Conservation (phyloP, 1,139 yeast genomes). For the Pneumocystis sp. region DNA sequence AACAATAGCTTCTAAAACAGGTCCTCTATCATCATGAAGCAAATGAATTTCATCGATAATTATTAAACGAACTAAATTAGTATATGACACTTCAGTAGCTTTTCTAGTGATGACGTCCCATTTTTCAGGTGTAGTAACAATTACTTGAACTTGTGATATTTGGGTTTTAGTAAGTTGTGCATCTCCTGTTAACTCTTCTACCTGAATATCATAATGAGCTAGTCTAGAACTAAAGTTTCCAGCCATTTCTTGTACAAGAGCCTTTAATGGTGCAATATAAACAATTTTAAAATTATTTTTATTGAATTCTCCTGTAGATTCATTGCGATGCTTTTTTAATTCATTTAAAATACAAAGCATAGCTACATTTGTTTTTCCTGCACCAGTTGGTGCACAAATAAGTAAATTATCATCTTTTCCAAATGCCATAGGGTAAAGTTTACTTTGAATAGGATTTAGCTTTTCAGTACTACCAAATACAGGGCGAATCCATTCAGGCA, state of each 20-base stretch:
- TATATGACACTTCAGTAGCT: constrained; percentile 45
- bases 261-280: constrained; percentile 87
- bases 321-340: constrained; percentile 39
- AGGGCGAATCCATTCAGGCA: constrained; percentile 71
- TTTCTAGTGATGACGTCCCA: constrained; percentile 95
- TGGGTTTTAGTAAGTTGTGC: constrained; percentile 63
- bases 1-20: constrained; percentile 78
- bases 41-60: constrained; percentile 89
- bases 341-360: constrained; percentile 58
- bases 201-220: constrained; percentile 46
- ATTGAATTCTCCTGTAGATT: constrained; percentile 32
- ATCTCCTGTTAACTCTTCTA: constrained; percentile 86
- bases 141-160: constrained; percentile 60
- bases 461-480: constrained; percentile 50
- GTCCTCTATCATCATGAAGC: constrained; percentile 89
- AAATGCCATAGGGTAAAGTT: constrained; percentile 66
- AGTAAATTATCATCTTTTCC: constrained; percentile 54
- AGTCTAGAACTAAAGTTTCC: constrained; percentile 67
- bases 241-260: constrained; percentile 89
- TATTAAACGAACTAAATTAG: constrained; percentile 51
- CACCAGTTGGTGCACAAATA: constrained; percentile 96
- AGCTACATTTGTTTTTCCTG: constrained; percentile 95
- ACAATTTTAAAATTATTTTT: constrained; percentile 49
- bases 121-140: constrained; percentile 90
- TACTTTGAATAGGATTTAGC: constrained; percentile 72